Evolutionary conservation across 495 filamentous ascomycete genomes (phyloP), one percentile per base, ranked within the genome.

Genomic region (Daldinia grandis): DNA sequence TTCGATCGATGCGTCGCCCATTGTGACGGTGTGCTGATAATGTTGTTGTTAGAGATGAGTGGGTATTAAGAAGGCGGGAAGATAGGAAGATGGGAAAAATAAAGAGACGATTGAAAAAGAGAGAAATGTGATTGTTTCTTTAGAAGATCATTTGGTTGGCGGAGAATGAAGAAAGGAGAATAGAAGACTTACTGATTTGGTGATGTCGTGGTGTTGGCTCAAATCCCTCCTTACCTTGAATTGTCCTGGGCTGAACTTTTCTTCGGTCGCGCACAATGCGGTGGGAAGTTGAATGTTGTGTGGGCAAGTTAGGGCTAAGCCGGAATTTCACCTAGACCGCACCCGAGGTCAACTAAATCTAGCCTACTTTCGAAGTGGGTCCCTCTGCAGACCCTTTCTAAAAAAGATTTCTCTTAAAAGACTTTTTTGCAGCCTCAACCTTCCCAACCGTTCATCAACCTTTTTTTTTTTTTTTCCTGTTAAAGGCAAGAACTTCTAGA

Each of bases 1-100:
- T 81, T 85, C 89, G 82, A 95, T 87, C 71, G 90, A 85, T 72
- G 80, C 79, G 77, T 83, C 81, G 74, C 82, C 83, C 83, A 85
- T 85, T 78, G 71, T 82, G 79, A 78, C 75, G 68, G 61, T 60
- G 38, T 70, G 65, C 72, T 79, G 51, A 35, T 33, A 54, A 55
- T 17, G 12, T 64, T 31, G 42, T 9, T 14, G 69, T 77, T 42
- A 77, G 75, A 75, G 21, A 47, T 5, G 42, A 24, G 42, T 47
- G 42, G 42, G 42, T 47, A 47, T 47, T 47, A 47, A 47, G 42
- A 47, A 44, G 40, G 40, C 17, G 1, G 30, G 27, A 51, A 25
- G 27, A n/a, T 17, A 21, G 47, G 55, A 40, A 35, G 40, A 9
- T 30, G 14, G 62, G 25, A 47, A 33, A 56, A 21, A 7, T 28